Evolutionary conservation across 2,329 filamentous ascomycete genomes (phyloP), one percentile per base, ranked within the genome.

Genomic region (Pezicula neosporulosa): DNA sequence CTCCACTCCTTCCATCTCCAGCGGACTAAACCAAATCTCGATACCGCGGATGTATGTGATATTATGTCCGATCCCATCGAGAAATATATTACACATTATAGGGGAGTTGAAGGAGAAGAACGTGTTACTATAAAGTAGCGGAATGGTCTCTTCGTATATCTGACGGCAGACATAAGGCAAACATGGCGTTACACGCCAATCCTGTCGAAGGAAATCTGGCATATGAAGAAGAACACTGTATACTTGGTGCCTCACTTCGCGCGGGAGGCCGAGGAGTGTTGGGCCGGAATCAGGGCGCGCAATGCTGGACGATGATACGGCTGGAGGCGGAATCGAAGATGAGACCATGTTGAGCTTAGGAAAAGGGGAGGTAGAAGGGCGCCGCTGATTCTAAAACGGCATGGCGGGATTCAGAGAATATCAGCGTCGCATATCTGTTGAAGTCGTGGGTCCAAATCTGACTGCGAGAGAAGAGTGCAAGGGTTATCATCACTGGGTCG

Each of bases 161-260:
- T 44, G 42, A 28, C 42, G 42, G 42, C 42, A 44, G 4, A 44
- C 42, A 28, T 44, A 44, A 15, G 27, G 24, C 12, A 44, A 27
- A n/a, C 42, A 44, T 6, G 42, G 42, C 13, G n/a, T 44, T 6
- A 27, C 24, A 27, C 42, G 42, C 42, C 42, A 44, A 12, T 30
- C 42, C n/a, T 13, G 42, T 16, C 42, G 42, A 16, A 44, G 42
- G 19, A 44, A 27, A 44, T 44, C 42, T 2, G 42, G 42, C 42
- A 44, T 44, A 13, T 13, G 21, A 56, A 53, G 28, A 55, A 58
- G 21, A 58, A 56, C 36, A 8, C 41, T 27, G 49, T 58, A 60
- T 19, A 60, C 55, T 15, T 53, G 35, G 9, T 48, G 36, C 37
- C 54, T 53, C 12, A 60, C 37, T 36, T 59, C 58, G n/a, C 47